Conservation (phyloP, 2,329 filamentous ascomycete genomes). For the Cladosporium cucumerinum region DNA sequence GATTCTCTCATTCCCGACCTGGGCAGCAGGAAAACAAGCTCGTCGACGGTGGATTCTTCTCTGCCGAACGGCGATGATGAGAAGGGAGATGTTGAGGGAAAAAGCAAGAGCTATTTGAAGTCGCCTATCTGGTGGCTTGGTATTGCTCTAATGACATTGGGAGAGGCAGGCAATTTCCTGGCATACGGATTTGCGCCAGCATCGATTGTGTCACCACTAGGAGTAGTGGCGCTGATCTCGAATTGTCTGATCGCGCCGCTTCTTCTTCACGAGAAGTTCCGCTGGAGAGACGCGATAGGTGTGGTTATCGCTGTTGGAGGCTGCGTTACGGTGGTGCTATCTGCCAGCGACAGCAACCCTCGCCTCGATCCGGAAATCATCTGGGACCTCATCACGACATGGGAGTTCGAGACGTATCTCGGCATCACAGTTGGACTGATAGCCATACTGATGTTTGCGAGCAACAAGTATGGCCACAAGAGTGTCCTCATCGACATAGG, state of each 20-base stretch:
- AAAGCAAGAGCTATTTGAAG: constrained; percentile 72
- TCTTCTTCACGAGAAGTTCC: constrained; percentile 87
- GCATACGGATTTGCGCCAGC: constrained; percentile 97
- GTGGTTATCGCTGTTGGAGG: constrained; percentile 83
- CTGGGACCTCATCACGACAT: constrained; percentile 79
- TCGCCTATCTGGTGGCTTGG: constrained; percentile 97
- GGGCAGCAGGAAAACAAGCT: constrained; percentile 44
- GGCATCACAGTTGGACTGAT: constrained; percentile 73
- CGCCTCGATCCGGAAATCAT: constrained; percentile 89
- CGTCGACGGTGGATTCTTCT: constrained; percentile 29
- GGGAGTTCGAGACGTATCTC: constrained; percentile 89
- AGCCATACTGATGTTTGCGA: constrained; percentile 72
- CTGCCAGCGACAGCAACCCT: constrained; percentile 81
- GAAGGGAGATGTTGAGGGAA: constrained; percentile 38
- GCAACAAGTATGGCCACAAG: constrained; percentile 75
- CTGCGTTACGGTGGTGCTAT: constrained; percentile 88
- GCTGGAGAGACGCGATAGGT: constrained; percentile 78
- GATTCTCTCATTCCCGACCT: constrained; percentile 54
- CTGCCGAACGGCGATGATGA: constrained; percentile 27
- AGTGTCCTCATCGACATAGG: constrained; percentile 90
- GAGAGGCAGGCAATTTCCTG: constrained; percentile 93
- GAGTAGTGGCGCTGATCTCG: constrained; percentile 92
- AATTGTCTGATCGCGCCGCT: constrained; percentile 96
- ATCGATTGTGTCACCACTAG: constrained; percentile 92
- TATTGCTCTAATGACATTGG: constrained; percentile 85